phyloP scores from a whole-genome alignment of 257 asterid genomes.

The Ophiorrhiza pumila region DNA sequence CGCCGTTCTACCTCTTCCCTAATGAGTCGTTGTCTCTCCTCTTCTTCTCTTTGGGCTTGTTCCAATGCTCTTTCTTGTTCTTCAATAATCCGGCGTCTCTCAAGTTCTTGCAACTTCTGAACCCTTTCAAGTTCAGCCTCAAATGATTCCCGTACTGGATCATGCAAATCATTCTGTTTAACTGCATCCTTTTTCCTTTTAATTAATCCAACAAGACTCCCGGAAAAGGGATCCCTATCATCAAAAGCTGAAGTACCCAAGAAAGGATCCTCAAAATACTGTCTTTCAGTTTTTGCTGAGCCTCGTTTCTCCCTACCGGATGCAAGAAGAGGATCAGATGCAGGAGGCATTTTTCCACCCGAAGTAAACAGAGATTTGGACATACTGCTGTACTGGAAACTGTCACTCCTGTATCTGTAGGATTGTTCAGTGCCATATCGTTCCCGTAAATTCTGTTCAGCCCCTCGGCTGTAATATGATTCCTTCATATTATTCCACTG shows the following conservation, averaged over 20 bases:
- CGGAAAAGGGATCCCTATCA: slow-evolving; percentile 67
- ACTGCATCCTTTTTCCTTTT: slow-evolving; percentile 76
- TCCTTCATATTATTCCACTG: slow-evolving; percentile 43
- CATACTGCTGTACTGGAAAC: slow-evolving; percentile 33
- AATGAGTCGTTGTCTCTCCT: slow-evolving; percentile 66
- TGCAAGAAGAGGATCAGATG: slow-evolving; percentile 38
- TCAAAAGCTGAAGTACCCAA: slow-evolving; percentile 49
- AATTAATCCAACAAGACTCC: slow-evolving; percentile 64
- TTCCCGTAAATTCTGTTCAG: slow-evolving; percentile 42
- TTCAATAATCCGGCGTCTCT: slow-evolving; percentile 65
- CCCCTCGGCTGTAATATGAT: slow-evolving; percentile 43
- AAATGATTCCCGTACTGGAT: slow-evolving; percentile 86
- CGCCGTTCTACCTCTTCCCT: slow-evolving; percentile 73
- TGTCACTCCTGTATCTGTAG: slow-evolving; percentile 47
- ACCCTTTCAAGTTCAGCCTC: slow-evolving; percentile 97
- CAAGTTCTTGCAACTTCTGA: slow-evolving; percentile 91
- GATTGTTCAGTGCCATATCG: slow-evolving; percentile 48
- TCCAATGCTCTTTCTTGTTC: slow-evolving; percentile 88
- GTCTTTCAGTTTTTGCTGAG: slow-evolving; percentile 45
- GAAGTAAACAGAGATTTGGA: slow-evolving; percentile 49
- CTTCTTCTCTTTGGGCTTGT: slow-evolving; percentile 77
- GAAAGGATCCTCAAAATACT: slow-evolving; percentile 52
- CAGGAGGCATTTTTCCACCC: slow-evolving; percentile 44
- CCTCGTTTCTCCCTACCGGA: slow-evolving; percentile 46
- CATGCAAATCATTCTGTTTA: slow-evolving; percentile 62